Evolutionary conservation across 257 asterid species (phyloP).

Genomic region (Solanum pimpinellifolium): DNA sequence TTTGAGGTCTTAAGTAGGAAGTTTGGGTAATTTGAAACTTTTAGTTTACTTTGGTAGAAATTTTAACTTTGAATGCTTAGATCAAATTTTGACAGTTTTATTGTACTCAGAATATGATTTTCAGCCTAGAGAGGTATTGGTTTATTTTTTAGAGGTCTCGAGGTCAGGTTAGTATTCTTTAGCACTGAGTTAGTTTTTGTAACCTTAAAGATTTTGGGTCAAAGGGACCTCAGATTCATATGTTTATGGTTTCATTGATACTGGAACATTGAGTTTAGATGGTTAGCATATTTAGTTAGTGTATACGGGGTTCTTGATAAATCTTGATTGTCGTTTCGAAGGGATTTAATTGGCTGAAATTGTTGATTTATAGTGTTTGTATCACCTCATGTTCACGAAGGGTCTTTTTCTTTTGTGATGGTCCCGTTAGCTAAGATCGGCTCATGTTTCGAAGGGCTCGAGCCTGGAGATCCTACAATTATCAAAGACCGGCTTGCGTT

Average conservation of each 20-base stretch:
- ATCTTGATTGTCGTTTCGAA: background rate
- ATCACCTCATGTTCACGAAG: background rate
- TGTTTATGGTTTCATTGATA: background rate
- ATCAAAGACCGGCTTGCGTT: too few species aligned
- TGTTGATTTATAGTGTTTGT: background rate
- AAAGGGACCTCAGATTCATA: too few species aligned
- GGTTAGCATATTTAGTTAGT: background rate
- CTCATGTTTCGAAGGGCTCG: background rate
- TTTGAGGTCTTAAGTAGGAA: too few species aligned
- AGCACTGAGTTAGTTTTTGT: background rate
- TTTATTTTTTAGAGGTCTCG: background rate
- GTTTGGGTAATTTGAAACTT: background rate
- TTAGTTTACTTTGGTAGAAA: background rate
- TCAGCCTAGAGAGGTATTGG: background rate
- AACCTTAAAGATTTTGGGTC: background rate
- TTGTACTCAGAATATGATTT: background rate
- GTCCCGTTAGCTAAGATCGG: background rate
- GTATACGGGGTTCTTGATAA: background rate
- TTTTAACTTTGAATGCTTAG: background rate
- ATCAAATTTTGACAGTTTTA: too few species aligned
- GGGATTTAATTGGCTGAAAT: background rate
- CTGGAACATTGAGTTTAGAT: too few species aligned
- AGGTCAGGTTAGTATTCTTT: background rate
- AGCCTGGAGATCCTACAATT: background rate
- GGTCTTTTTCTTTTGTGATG: background rate